A percentile compares a stretch with the other conserved stretches of the same genome.
phyloP scores from a whole-genome alignment of 2,329 filamentous ascomycete species.

The Hansfordia pulvinata region DNA sequence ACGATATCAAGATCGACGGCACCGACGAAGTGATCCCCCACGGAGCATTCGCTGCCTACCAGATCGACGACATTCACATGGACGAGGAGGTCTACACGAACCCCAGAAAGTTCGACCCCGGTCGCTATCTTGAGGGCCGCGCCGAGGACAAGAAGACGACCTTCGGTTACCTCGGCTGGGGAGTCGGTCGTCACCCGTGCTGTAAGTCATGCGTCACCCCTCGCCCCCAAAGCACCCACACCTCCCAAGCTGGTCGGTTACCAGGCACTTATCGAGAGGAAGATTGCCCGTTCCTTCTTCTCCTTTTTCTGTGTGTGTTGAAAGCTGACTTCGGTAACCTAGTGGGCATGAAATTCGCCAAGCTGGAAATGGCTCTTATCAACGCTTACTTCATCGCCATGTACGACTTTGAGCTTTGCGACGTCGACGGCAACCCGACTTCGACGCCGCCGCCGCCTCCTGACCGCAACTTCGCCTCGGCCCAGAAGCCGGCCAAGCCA shows the following conservation, averaged over 20 bases:
- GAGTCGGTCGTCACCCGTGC: constrained; percentile 21
- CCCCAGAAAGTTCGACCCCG: constrained; percentile 28
- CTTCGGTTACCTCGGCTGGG: constrained; percentile 13
- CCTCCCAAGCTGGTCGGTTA: no score
- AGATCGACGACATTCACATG: constrained; percentile 32
- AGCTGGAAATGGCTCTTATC: constrained; percentile 33
- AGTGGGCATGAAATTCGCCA: constrained; percentile 27
- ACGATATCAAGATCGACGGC: constrained; percentile 26
- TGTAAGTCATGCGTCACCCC: constrained; percentile 8
- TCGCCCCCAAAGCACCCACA: neutral
- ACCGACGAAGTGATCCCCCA: constrained; percentile 34
- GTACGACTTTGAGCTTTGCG: constrained; percentile 27
- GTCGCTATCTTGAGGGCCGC: constrained; percentile 25
- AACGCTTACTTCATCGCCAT: constrained; percentile 29
- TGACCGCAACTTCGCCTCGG: constrained; percentile 23
- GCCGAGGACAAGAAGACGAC: constrained; percentile 23
- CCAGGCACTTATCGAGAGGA: no score
- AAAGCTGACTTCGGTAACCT: constrained; percentile 8
- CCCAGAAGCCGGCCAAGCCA: constrained; percentile 22
- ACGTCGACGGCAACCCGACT: constrained; percentile 19
- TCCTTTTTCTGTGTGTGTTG: constrained; percentile 4
- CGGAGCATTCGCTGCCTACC: constrained; percentile 30
- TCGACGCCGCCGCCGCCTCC: constrained; percentile 11
- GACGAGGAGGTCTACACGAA: constrained; percentile 23
- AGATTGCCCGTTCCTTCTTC: constrained; percentile 1